phyloP scores from a whole-genome alignment of 2,329 filamentous ascomycete species.

The Xylariaceae sp. region DNA sequence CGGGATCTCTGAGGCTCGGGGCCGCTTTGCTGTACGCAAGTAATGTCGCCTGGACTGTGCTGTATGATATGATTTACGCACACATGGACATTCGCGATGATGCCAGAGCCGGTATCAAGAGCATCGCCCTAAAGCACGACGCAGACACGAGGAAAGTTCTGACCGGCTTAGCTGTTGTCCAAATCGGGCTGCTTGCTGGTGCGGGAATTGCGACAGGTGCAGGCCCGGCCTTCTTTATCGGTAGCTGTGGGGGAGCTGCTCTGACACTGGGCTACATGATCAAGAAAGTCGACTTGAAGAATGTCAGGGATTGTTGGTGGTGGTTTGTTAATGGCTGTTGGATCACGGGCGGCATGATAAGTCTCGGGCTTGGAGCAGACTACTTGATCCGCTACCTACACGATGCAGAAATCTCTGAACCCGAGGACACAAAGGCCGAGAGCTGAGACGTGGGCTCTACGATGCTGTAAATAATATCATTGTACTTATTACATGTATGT shows the following conservation, averaged over 20 bases:
- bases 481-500: too few relatives aligned
- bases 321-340: conserved; percentile 72
- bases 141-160: conserved; percentile 74
- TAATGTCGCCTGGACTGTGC: conserved; percentile 80
- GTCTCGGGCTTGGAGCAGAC: conserved; percentile 56
- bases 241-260: conserved; percentile 64
- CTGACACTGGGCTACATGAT: conserved; percentile 65
- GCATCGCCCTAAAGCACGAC: conserved; percentile 78
- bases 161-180: conserved; percentile 64
- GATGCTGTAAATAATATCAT: too few relatives aligned
- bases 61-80: conserved; percentile 92
- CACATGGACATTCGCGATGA: conserved; percentile 91
- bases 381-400: conserved; percentile 53
- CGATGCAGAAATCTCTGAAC: conserved; percentile 19
- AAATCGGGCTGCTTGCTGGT: conserved; percentile 66
- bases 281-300: conserved; percentile 62
- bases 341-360: conserved; percentile 64
- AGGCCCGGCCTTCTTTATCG: conserved; percentile 65
- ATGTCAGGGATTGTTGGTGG: conserved; percentile 69
- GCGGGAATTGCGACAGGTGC: conserved; percentile 68
- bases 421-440: background rate
- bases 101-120: conserved; percentile 82
- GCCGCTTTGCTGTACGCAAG: conserved; percentile 71
- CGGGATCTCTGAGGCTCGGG: conserved; percentile 50
- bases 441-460: too few relatives aligned